Evolutionary conservation across 495 filamentous ascomycete genomes (phyloP).

Genomic region (Oleoguttula mirabilis): DNA sequence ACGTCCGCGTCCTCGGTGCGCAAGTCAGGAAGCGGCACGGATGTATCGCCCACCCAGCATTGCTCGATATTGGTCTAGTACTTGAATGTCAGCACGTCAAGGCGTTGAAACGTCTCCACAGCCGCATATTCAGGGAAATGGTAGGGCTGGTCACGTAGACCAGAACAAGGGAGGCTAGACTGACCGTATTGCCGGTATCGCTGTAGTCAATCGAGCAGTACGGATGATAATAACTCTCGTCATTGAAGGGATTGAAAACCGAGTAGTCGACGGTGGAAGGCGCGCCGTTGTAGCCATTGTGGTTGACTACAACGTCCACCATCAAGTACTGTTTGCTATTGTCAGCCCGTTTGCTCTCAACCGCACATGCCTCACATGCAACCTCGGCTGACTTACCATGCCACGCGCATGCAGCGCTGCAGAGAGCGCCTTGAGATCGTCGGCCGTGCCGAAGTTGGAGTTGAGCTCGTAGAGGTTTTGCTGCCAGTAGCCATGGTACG

Average conservation of each 20-base stretch:
- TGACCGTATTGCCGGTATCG: conserved; percentile 33
- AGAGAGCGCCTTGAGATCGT: conserved; percentile 15
- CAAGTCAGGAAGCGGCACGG: conserved; percentile 56
- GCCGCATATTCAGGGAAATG: too few relatives aligned
- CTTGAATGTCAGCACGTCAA: too few relatives aligned
- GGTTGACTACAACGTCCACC: conserved; percentile 23
- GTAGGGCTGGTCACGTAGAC: too few relatives aligned
- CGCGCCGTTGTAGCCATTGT: conserved; percentile 35
- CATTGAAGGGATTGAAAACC: conserved; percentile 53
- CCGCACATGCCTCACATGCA: conserved; percentile 41
- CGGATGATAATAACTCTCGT: conserved; percentile 50
- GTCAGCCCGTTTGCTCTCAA: background rate
- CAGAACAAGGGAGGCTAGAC: background rate
- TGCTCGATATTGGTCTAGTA: conserved; percentile 20
- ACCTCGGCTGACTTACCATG: conserved; percentile 34
- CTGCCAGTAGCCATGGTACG: conserved; percentile 23
- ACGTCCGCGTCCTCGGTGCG: conserved; percentile 49
- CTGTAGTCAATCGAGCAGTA: conserved; percentile 57
- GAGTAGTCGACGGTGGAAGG: conserved; percentile 46
- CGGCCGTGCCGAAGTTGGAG: conserved; percentile 18
- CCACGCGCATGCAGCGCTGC: conserved; percentile 25
- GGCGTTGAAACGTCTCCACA: too few relatives aligned
- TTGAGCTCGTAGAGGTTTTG: conserved; percentile 18
- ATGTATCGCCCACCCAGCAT: conserved; percentile 58
- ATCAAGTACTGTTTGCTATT: conserved; percentile 14